Evolutionary conservation across 78 protist genomes (phyloP), one percentile per base, ranked within the genome.

Genomic region (Dictyostelium capitatum): DNA sequence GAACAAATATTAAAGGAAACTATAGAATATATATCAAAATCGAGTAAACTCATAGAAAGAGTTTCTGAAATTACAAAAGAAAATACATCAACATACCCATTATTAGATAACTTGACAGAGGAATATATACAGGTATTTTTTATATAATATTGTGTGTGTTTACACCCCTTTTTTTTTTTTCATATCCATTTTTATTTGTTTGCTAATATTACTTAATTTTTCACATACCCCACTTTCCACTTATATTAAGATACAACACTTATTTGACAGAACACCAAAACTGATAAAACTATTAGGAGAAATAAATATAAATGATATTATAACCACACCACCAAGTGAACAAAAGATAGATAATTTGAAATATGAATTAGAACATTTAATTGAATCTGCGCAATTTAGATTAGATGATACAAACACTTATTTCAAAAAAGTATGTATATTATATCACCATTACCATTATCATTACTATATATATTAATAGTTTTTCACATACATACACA

Each of bases 341-440:
- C 41, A 65, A 65, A 30, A 65, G 25, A 30, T 65, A 25, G n/a
- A 41, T 20, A 70, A 70, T 70, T 20, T 70, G 14, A 41, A 70
- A 41, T 70, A 62, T 64, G 87, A 80, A 25, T 43, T 80, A 20
- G 87, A 80, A 2, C 69, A 64, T 62, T 37, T 80, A 23, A 20
- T 62, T 14, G 73, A 56, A 25, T 37, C 72, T 12, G 19, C 65
- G 0, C 9, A 62, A 12, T 46, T 56, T 15, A 57, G 87, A 80
- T 23, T 64, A 4, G 20, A 11, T 17, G 65, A 80, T 47, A 80
- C 64, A 4, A 12, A 32, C 19, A 47, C 43, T 11, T 80, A 37
- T 46, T 41, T 43, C 17, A 56, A 62, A 64, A 65, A 47, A 25
- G 87, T 80, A 80, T n/a, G 73, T 64, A 9, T 4, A 20, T 57